A percentile compares a stretch with the other conserved stretches of the same genome.
Evolutionary conservation across 805 yeast species (phyloP).

Genomic region (Wickerhamiella bombiphila): DNA sequence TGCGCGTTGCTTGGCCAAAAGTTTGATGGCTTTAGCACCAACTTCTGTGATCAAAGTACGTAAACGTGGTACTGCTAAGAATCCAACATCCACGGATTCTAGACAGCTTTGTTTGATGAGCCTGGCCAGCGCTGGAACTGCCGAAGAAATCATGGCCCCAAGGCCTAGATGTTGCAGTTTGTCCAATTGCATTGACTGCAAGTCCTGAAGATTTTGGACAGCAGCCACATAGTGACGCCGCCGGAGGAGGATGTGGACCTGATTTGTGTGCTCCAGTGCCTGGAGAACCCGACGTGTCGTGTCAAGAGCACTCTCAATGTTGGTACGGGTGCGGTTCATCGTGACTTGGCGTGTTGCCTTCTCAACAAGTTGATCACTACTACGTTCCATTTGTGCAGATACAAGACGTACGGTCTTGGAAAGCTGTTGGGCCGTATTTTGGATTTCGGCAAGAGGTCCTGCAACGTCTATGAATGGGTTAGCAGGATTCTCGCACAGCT

Average conservation of each 20-base stretch:
- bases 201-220: slow-evolving; percentile 62
- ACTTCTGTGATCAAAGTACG: slow-evolving; percentile 32
- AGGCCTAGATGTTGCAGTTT: slow-evolving; percentile 57
- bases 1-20: slow-evolving; percentile 40
- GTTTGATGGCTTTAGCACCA: slow-evolving; percentile 42
- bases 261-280: slow-evolving; percentile 73
- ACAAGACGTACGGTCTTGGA: slow-evolving; percentile 41
- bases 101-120: slow-evolving; percentile 61
- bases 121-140: slow-evolving; percentile 61
- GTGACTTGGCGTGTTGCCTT: slow-evolving; percentile 18
- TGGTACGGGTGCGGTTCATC: slow-evolving; percentile 27
- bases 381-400: slow-evolving; percentile 41
- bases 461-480: slow-evolving; percentile 36
- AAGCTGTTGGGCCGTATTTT: slow-evolving; percentile 40
- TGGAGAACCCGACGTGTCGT: slow-evolving; percentile 61
- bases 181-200: slow-evolving; percentile 52
- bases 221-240: slow-evolving; percentile 73
- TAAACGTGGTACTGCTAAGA: slow-evolving; percentile 28
- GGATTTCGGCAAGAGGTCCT: slow-evolving; percentile 46
- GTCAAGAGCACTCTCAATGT: slow-evolving; percentile 56
- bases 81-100: slow-evolving; percentile 40
- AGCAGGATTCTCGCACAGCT: slow-evolving; percentile 46
- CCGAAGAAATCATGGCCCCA: slow-evolving; percentile 53
- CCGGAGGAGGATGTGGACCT: slow-evolving; percentile 65
- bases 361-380: slow-evolving; percentile 51